A percentile compares a stretch with the other conserved stretches of the same genome.
Conservation (phyloP, 108 stramenopile species). For the Mediolabrus comicus region DNA sequence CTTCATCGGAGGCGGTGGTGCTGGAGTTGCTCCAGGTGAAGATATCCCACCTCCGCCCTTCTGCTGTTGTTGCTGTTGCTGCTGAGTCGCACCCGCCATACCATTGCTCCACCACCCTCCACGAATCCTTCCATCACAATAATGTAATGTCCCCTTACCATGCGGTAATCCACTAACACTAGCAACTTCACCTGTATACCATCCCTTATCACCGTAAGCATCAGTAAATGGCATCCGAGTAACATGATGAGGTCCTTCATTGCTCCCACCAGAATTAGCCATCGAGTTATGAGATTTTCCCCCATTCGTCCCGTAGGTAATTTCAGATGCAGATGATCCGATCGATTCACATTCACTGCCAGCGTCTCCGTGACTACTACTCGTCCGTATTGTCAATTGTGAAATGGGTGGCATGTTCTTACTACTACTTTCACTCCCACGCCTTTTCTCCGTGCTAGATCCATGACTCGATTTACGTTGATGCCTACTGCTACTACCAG, state of each 20-base stretch:
- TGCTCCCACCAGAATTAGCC: slow-evolving; percentile 6
- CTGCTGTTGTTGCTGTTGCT: background rate
- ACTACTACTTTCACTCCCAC: background rate
- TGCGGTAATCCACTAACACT: slow-evolving; percentile 73
- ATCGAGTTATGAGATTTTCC: slow-evolving; percentile 9
- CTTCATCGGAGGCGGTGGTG: background rate
- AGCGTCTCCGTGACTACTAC: background rate
- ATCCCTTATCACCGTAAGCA: slow-evolving; percentile 78
- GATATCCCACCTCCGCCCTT: background rate
- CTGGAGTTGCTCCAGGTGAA: background rate
- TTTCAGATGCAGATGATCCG: slow-evolving; percentile 30
- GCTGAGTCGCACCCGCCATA: background rate
- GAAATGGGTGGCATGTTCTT: slow-evolving; percentile 1
- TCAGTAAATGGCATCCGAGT: slow-evolving; percentile 58
- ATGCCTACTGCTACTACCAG: background rate
- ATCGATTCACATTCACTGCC: slow-evolving; percentile 21
- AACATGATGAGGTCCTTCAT: slow-evolving; percentile 31
- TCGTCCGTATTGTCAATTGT: slow-evolving; percentile 1
- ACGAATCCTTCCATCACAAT: slow-evolving; percentile 35
- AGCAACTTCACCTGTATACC: slow-evolving; percentile 74
- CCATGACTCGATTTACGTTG: background rate
- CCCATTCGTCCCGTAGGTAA: slow-evolving; percentile 32
- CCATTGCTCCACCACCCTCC: slow-evolving; percentile 42
- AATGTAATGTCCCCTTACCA: slow-evolving; percentile 55
- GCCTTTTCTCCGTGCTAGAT: background rate